Evolutionary conservation across 208 protist genomes (phyloP), one percentile per base, ranked within the genome.

Genomic region (Trypanosomatidae sp.): DNA sequence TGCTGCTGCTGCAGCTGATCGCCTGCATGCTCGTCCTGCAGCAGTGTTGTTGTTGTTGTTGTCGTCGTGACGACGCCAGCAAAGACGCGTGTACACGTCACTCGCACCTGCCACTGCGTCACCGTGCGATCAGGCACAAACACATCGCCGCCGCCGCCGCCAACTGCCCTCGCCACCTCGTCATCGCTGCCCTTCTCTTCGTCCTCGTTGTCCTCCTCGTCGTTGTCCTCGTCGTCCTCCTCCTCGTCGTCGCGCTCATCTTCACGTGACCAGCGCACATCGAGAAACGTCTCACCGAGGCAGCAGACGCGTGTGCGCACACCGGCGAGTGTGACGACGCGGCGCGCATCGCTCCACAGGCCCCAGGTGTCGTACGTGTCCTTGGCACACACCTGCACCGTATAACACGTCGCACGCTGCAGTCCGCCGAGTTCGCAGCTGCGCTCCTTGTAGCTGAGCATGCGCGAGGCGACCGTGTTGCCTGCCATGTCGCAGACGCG

Each of bases 351-450:
- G 44, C 76, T 90, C 84, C 88, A 95, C 24, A 95, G 64, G 37
- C 88, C 88, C 84, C 83, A 93, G 47, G 85, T 75, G 53, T 90
- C 66, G 53, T 93, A 89, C 35, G 84, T 90, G 56, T 95, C 88
- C 61, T 88, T 91, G 7, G 82, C 84, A 6, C 81, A 73, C 5
- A 93, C 84, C 55, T 88, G 57, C 8, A 95, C 84, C 7, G 60
- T 57, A 70, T 95, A 93, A 16, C 79, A 37, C 4, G 72, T 72
- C n/a, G 59, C 67, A 7, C 85, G 61, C 4, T 76, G 53, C 1
- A 95, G 69, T 0, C 65, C 63, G 4, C 76, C 65, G 13, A 93
- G 38, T 4, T 65, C 66, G 48, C 75, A 81, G 43, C 51, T 61
- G n/a, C 58, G 79, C 48, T 88, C 73, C 15, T 61, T 56, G 30